Evolutionary conservation across 345 rosid species (phyloP).

Genomic region (Salix koriyanagi): DNA sequence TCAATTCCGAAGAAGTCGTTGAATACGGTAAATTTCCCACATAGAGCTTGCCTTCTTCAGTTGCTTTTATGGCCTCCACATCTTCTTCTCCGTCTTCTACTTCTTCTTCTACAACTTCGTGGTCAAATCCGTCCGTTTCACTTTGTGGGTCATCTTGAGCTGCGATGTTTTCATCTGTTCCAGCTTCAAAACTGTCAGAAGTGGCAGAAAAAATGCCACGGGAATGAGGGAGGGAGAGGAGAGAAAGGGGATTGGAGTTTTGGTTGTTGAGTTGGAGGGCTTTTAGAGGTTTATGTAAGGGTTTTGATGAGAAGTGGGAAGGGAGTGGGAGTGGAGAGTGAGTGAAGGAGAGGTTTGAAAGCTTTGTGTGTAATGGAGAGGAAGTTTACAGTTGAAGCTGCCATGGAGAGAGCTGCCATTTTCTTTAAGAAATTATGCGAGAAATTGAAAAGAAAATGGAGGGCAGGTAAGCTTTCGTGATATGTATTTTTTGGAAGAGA

Average conservation of each 20-base stretch:
- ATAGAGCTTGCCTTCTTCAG: constrained; percentile 63
- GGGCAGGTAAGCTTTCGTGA: not conserved
- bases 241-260: constrained; percentile 21
- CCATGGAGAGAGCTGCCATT: constrained; percentile 25
- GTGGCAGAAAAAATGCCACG: constrained; percentile 30
- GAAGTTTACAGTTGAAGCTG: constrained; percentile 35
- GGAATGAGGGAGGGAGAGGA: constrained; percentile 24
- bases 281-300: constrained; percentile 29
- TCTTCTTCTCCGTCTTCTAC: constrained; percentile 28
- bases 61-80: constrained; percentile 19
- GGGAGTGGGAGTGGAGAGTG: constrained; percentile 11
- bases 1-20: constrained; percentile 56
- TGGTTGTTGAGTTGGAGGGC: constrained; percentile 40
- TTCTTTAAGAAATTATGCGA: not conserved
- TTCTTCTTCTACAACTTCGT: constrained; percentile 15
- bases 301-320: constrained; percentile 20
- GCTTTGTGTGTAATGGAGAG: constrained; percentile 26
- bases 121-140: constrained; percentile 19
- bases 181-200: constrained; percentile 29
- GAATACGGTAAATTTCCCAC: constrained; percentile 81
- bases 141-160: constrained; percentile 25
- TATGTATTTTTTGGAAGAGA: not conserved
- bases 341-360: constrained; percentile 22
- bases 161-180: constrained; percentile 22
- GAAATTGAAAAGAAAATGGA: not conserved